phyloP scores from a whole-genome alignment of 2,329 filamentous ascomycete genomes.

The Conoideocrella luteorostrata region DNA sequence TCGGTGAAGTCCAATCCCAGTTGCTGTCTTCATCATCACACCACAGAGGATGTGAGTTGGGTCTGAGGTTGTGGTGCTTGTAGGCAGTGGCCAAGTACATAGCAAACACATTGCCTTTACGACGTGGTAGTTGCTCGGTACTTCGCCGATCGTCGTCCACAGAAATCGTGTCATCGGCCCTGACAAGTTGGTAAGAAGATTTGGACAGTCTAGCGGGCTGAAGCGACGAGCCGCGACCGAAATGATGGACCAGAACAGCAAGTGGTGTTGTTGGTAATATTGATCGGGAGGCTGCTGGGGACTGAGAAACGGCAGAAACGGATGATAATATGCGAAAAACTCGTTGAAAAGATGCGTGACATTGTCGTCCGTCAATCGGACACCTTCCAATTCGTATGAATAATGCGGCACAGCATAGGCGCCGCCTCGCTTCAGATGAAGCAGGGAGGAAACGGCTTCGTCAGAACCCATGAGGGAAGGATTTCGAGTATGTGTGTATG shows the following conservation, averaged over 20 bases:
- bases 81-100: conserved; percentile 77
- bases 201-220: conserved; percentile 46
- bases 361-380: conserved; percentile 57
- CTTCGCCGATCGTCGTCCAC: conserved; percentile 71
- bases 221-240: conserved; percentile 70
- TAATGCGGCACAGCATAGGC: conserved; percentile 54
- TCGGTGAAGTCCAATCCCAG: conserved; percentile 74
- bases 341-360: conserved; percentile 62
- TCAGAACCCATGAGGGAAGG: conserved; percentile 61
- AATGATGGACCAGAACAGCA: conserved; percentile 82
- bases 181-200: conserved; percentile 61
- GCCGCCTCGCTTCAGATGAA: conserved; percentile 60
- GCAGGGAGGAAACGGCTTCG: conserved; percentile 59
- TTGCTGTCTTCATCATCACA: conserved; percentile 82
- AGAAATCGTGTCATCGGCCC: conserved; percentile 63
- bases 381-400: conserved; percentile 55
- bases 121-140: conserved; percentile 72
- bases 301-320: conserved; percentile 70
- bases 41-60: conserved; percentile 77
- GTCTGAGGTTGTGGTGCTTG: conserved; percentile 73
- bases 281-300: conserved; percentile 60
- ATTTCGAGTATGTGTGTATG: conserved; percentile 54
- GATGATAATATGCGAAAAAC: conserved; percentile 71
- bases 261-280: conserved; percentile 69
- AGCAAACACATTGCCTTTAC: conserved; percentile 75